phyloP scores from a whole-genome alignment of 345 rosid species.

The Citrus inodora region DNA sequence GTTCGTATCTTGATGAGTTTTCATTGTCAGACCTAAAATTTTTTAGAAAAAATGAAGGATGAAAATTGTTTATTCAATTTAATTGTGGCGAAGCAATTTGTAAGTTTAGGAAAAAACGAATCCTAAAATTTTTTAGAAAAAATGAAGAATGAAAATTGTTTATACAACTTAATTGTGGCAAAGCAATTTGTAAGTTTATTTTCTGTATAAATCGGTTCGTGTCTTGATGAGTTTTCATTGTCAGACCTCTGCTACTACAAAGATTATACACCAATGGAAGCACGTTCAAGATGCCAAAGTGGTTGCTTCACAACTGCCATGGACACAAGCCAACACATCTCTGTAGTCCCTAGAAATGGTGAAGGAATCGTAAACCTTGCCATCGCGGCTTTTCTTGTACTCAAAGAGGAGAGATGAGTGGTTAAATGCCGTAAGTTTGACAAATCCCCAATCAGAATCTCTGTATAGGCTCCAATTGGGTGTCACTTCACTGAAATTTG shows the following conservation, averaged over 20 bases:
- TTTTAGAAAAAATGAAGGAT: too few species aligned
- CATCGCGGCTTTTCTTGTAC: slow-evolving; percentile 82
- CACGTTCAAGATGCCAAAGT: slow-evolving; percentile 49
- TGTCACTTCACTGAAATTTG: slow-evolving; percentile 39
- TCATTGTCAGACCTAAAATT: too few species aligned
- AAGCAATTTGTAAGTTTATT: too few species aligned
- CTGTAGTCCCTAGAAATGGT: slow-evolving; percentile 80
- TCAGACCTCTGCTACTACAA: neutral
- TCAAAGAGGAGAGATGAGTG: slow-evolving; percentile 78
- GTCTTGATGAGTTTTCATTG: neutral
- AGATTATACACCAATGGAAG: neutral
- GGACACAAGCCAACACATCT: slow-evolving; percentile 77
- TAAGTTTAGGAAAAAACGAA: too few species aligned
- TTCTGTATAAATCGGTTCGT: neutral
- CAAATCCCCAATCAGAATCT: slow-evolving; percentile 78
- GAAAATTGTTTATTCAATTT: too few species aligned
- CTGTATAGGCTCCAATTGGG: slow-evolving; percentile 76
- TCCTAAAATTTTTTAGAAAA: too few species aligned
- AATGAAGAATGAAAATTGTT: too few species aligned
- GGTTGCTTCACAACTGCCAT: slow-evolving; percentile 63
- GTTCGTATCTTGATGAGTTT: neutral
- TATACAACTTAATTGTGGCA: neutral
- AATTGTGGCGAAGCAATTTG: too few species aligned
- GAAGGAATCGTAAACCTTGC: slow-evolving; percentile 74
- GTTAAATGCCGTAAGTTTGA: slow-evolving; percentile 70